phyloP scores from a whole-genome alignment of 768 basidiomycete genomes.

The Phanerodontia chrysosporium region DNA sequence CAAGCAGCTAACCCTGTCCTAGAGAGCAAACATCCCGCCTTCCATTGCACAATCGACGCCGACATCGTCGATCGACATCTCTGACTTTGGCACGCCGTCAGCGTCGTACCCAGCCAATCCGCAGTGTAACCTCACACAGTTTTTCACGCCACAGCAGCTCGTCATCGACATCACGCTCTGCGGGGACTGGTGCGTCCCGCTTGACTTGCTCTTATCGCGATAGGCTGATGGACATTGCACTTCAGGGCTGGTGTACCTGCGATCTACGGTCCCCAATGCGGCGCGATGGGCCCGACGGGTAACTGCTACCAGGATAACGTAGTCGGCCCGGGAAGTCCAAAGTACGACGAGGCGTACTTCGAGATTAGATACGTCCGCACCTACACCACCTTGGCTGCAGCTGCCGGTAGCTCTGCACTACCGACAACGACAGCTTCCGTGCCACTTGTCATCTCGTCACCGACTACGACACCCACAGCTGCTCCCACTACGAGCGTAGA shows the following conservation, averaged over 20 bases:
- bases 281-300: conserved; percentile 32
- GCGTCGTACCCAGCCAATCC: conserved; percentile 34
- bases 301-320: conserved; percentile 51
- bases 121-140: conserved; percentile 38
- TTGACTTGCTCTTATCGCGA: conserved; percentile 16
- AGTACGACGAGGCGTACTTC: conserved; percentile 59
- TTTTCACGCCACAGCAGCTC: conserved; percentile 44
- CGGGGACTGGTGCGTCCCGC: conserved; percentile 38
- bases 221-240: conserved; percentile 46
- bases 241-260: conserved; percentile 46
- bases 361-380: conserved; percentile 64
- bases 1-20: conserved; percentile 2
- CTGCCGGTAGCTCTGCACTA: conserved; percentile 13
- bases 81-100: conserved; percentile 41
- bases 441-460: background rate
- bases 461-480: background rate
- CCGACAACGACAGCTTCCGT: background rate
- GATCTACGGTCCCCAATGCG: conserved; percentile 39
- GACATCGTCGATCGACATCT: conserved; percentile 31
- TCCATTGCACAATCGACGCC: conserved; percentile 26
- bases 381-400: conserved; percentile 36
- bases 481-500: too few species aligned
- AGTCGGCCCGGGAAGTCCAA: conserved; percentile 48
- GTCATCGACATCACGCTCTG: conserved; percentile 55
- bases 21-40: conserved; percentile 35